A percentile compares a stretch with the other conserved stretches of the same genome.
phyloP scores from a whole-genome alignment of 2,329 filamentous ascomycete genomes.

The Aspergillus cejpii region DNA sequence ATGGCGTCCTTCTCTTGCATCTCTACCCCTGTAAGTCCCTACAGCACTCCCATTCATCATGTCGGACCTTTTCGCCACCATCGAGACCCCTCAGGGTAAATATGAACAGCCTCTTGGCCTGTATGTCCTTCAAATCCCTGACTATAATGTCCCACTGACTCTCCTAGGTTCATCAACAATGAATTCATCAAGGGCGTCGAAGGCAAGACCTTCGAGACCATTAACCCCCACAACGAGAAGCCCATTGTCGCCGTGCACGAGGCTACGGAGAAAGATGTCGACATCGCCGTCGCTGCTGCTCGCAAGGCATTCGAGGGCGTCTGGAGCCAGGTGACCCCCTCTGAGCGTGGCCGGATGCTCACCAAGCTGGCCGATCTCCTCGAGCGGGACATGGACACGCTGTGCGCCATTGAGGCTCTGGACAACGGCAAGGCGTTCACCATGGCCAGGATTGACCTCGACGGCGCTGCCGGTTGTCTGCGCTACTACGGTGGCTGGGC shows the following conservation, averaged over 20 bases:
- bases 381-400: constrained; percentile 19
- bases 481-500: constrained; percentile 80
- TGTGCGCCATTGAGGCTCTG: constrained; percentile 26
- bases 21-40: neutral
- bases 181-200: constrained; percentile 26
- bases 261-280: constrained; percentile 29
- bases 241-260: constrained; percentile 26
- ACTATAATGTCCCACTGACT: too few relatives aligned
- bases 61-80: constrained; percentile 25
- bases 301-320: constrained; percentile 23
- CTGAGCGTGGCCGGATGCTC: constrained; percentile 21
- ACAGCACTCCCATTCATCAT: neutral
- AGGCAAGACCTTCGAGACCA: constrained; percentile 29
- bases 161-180: constrained; percentile 31
- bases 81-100: constrained; percentile 33
- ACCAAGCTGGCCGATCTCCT: constrained; percentile 23
- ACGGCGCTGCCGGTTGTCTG: constrained; percentile 57
- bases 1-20: neutral
- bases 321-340: constrained; percentile 21
- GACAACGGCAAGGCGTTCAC: constrained; percentile 28
- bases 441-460: constrained; percentile 50
- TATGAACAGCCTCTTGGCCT: constrained; percentile 37
- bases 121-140: constrained; percentile 25
- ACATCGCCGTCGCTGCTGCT: constrained; percentile 27
- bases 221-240: constrained; percentile 29